Conservation (phyloP, 2,329 filamentous ascomycete genomes). For the Penicillium sclerotigenum region DNA sequence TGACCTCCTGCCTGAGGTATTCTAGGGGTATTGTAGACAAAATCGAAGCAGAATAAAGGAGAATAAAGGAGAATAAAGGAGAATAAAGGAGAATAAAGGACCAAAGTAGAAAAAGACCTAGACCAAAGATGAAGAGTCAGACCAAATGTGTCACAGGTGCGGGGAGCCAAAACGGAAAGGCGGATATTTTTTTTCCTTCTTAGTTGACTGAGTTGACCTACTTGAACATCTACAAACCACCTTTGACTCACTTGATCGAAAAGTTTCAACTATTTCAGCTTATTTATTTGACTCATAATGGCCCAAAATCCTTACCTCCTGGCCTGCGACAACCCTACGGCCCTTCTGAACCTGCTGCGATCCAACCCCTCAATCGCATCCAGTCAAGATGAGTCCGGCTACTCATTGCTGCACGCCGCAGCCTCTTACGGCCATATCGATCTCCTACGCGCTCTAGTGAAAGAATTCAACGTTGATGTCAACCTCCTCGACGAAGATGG, state of each 20-base stretch:
- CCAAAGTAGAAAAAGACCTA: background rate
- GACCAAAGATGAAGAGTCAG: background rate
- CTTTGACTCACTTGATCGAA: background rate
- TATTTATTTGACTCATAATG: conserved; percentile 25
- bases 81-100: background rate
- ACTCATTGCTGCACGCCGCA: conserved; percentile 89
- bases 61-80: background rate
- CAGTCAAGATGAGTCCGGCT: conserved; percentile 83
- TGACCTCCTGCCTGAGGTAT: background rate
- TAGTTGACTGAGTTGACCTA: background rate
- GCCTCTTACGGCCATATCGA: conserved; percentile 86
- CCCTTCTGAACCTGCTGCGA: conserved; percentile 71
- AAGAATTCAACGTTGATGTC: conserved; percentile 72
- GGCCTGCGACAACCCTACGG: conserved; percentile 75
- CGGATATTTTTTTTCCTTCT: conserved; percentile 3
- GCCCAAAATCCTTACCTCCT: conserved; percentile 65
- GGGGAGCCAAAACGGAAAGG: conserved; percentile 25
- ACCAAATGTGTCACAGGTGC: conserved; percentile 15
- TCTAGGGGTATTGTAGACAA: background rate
- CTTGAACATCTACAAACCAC: background rate
- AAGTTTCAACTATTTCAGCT: background rate
- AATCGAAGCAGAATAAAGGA: background rate
- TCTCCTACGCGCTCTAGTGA: conserved; percentile 71
- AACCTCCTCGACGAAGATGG: conserved; percentile 85
- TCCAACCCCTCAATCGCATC: conserved; percentile 72